These are phyloP conservation scores for Tolypocladium nubicola DNA, from an alignment of 2,329 filamentous ascomycete genomes.

Conservation along the genomic window DNA sequence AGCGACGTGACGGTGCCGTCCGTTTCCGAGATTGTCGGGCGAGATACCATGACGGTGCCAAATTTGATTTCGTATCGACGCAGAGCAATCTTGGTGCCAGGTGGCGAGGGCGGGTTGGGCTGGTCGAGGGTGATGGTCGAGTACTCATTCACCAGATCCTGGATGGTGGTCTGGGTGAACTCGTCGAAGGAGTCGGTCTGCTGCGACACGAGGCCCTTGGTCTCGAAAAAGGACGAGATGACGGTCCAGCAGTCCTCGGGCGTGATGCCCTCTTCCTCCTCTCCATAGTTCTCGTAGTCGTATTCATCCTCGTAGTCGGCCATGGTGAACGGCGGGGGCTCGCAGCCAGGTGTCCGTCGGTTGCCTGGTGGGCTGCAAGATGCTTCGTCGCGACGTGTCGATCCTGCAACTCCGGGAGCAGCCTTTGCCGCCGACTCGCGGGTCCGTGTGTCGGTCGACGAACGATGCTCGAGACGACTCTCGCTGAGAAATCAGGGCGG, in stretches of 20 bases:
- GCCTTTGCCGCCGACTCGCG: not conserved
- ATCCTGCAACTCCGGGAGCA: not conserved
- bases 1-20: constrained; percentile 81
- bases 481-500: constrained; percentile 13
- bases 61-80: constrained; percentile 94
- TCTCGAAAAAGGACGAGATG: constrained; percentile 93
- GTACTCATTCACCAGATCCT: constrained; percentile 89
- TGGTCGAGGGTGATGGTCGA: constrained; percentile 88
- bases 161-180: constrained; percentile 88
- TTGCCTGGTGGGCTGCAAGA: too few relatives aligned
- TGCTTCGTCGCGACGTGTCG: not conserved
- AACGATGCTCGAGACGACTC: not conserved
- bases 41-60: constrained; percentile 77
- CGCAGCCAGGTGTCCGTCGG: not conserved
- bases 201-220: constrained; percentile 91
- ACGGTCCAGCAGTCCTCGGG: constrained; percentile 98
- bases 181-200: constrained; percentile 98
- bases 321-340: constrained; percentile 24
- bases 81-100: constrained; percentile 72
- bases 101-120: constrained; percentile 65
- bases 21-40: constrained; percentile 84
- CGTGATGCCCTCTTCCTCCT: constrained; percentile 65
- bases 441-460: not conserved
- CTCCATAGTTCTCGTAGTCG: constrained; percentile 61
- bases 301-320: constrained; percentile 46